A percentile compares a stretch with the other conserved stretches of the same genome.
These are phyloP conservation scores for Sporisorium graminicola DNA, from an alignment of 1,284 basidiomycete genomes.

Conservation along the genomic window DNA sequence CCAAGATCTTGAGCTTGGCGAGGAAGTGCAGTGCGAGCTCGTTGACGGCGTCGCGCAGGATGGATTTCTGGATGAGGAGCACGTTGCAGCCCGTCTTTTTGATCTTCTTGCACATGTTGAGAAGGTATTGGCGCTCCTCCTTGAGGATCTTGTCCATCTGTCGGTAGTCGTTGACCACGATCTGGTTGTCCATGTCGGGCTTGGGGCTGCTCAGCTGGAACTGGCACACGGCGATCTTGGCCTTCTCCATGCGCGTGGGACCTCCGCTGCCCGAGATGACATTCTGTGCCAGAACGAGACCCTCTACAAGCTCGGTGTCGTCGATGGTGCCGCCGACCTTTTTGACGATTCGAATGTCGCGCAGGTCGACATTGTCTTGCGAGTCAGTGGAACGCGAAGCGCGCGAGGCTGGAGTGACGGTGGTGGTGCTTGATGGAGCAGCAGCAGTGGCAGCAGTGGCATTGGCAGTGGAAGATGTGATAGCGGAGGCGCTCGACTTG, in stretches of 20 bases:
- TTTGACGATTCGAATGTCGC: constrained; percentile 96
- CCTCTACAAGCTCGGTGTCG: constrained; percentile 96
- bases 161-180: constrained; percentile 98
- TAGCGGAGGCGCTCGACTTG: constrained; percentile 17
- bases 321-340: constrained; percentile 99
- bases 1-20: constrained; percentile 95
- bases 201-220: constrained; percentile 98
- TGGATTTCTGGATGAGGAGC: constrained; percentile 97
- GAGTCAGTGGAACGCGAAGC: constrained; percentile 27
- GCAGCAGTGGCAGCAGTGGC: constrained; percentile 72
- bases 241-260: constrained; percentile 95
- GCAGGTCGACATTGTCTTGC: constrained; percentile 80
- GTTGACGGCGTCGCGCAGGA: constrained; percentile 97
- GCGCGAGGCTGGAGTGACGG: constrained; percentile 2
- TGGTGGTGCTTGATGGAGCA: constrained; percentile 73
- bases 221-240: constrained; percentile 97
- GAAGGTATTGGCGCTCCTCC: constrained; percentile 96
- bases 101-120: constrained; percentile 99
- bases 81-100: constrained; percentile 99
- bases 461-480: constrained; percentile 86
- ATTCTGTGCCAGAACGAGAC: constrained; percentile 95
- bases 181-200: constrained; percentile 99
- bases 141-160: constrained; percentile 99
- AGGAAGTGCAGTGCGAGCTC: constrained; percentile 99
- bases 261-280: constrained; percentile 91